phyloP scores from a whole-genome alignment of 2,329 filamentous ascomycete species.

The Penicillium occitanis region DNA sequence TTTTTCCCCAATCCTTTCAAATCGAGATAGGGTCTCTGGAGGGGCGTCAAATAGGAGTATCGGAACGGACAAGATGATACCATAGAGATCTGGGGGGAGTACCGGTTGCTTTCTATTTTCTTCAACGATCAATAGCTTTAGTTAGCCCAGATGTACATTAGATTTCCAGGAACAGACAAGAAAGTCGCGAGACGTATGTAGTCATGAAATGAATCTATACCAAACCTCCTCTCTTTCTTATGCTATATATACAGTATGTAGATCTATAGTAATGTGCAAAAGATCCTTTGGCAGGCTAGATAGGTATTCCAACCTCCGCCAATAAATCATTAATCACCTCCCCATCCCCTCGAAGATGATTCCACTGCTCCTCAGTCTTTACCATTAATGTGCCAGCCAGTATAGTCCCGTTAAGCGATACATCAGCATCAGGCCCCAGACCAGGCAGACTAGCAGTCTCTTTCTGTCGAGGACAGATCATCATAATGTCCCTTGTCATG shows the following conservation, averaged over 20 bases:
- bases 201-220: slow-evolving; percentile 1
- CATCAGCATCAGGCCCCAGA: slow-evolving; percentile 33
- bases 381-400: slow-evolving; percentile 61
- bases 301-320: slow-evolving; percentile 38
- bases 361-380: slow-evolving; percentile 56
- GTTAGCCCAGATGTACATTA: slow-evolving; percentile 1
- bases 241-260: background rate
- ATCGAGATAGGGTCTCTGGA: background rate
- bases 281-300: background rate
- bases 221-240: background rate
- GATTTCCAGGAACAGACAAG: background rate
- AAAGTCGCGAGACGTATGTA: slow-evolving; percentile 7
- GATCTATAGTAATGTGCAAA: background rate
- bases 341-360: slow-evolving; percentile 45
- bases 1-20: background rate
- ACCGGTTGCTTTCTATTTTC: background rate
- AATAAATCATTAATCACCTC: slow-evolving; percentile 48
- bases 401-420: slow-evolving; percentile 58
- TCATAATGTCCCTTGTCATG: slow-evolving; percentile 56
- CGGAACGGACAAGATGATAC: slow-evolving; percentile 1
- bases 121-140: slow-evolving; percentile 1
- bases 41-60: slow-evolving; percentile 4
- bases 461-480: slow-evolving; percentile 52
- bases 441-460: slow-evolving; percentile 47
- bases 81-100: background rate